Conservation (phyloP, 108 stramenopile species). For the Aurantiochytrium sp. region DNA sequence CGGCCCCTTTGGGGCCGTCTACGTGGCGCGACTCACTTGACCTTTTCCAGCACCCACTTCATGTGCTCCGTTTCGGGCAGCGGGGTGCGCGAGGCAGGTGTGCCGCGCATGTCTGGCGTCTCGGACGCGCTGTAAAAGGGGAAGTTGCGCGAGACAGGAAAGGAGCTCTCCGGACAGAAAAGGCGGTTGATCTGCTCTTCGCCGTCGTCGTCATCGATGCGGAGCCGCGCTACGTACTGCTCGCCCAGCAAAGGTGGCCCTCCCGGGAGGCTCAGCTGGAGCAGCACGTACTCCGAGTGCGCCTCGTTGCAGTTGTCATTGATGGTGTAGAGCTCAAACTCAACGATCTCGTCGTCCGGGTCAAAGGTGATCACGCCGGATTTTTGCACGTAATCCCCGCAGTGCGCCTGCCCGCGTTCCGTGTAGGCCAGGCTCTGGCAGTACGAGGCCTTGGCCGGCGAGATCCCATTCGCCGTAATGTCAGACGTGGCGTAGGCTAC, state of each 20-base stretch:
- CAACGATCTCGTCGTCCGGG: conserved; percentile 42
- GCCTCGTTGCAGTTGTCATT: conserved; percentile 69
- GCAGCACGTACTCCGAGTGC: conserved; percentile 66
- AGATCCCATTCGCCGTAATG: conserved; percentile 68
- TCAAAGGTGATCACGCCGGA: conserved; percentile 60
- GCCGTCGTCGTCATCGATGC: conserved; percentile 70
- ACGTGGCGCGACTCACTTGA: neutral
- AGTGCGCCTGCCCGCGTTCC: conserved; percentile 43
- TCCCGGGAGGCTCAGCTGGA: conserved; percentile 67
- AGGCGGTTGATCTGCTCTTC: conserved; percentile 3
- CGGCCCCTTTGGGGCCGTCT: too few relatives aligned
- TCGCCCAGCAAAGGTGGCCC: conserved; percentile 60
- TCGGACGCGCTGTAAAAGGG: neutral
- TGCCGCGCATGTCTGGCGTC: neutral
- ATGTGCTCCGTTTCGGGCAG: neutral
- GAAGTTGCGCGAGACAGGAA: neutral
- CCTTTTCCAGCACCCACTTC: neutral
- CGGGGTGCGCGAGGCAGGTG: neutral
- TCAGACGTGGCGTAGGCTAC: conserved; percentile 69
- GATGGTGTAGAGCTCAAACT: conserved; percentile 63
- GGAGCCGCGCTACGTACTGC: conserved; percentile 57
- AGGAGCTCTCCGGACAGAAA: conserved; percentile 3
- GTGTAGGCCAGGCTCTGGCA: conserved; percentile 45
- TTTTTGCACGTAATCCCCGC: conserved; percentile 73
- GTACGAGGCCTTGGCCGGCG: conserved; percentile 49